A percentile compares a stretch with the other conserved stretches of the same genome.
Evolutionary conservation across 805 yeast species (phyloP).

Genomic region (Candida fluviatilis): DNA sequence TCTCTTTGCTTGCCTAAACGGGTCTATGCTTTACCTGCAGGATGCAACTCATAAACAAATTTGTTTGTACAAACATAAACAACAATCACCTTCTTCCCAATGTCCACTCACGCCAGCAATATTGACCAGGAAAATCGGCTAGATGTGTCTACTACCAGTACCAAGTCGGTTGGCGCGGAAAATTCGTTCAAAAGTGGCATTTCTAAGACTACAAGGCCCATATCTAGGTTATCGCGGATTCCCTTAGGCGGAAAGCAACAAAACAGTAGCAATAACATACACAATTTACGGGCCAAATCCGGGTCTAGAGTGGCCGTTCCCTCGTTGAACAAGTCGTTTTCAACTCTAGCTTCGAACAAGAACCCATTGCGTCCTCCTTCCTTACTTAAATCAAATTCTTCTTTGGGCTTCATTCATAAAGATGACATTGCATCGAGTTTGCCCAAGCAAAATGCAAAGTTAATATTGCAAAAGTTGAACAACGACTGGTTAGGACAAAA

Average conservation of each 20-base stretch:
- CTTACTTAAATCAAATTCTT: conserved; percentile 31
- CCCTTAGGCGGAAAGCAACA: conserved; percentile 41
- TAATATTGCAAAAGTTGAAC: background rate
- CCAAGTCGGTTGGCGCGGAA: background rate
- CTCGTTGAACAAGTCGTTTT: conserved; percentile 4
- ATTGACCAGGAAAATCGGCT: conserved; percentile 1
- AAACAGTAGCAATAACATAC: conserved; percentile 27
- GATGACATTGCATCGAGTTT: background rate
- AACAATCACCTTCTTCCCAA: too few species aligned
- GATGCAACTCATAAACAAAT: background rate
- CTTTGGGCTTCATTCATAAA: conserved; percentile 30
- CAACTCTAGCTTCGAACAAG: conserved; percentile 1
- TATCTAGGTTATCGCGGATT: conserved; percentile 14
- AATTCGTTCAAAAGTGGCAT: background rate
- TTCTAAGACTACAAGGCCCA: background rate
- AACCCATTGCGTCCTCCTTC: conserved; percentile 16
- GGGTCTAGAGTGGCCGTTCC: conserved; percentile 12
- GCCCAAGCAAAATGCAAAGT: conserved; percentile 1
- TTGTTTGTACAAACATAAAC: too few species aligned
- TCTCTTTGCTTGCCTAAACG: too few species aligned
- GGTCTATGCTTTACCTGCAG: too few species aligned
- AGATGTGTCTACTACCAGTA: background rate
- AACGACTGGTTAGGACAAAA: conserved; percentile 13
- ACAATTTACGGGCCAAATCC: too few species aligned
- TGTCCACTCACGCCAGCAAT: background rate